Conservation (phyloP, 202 grass and related monocot genomes). For the Brachypodium distachyon region DNA sequence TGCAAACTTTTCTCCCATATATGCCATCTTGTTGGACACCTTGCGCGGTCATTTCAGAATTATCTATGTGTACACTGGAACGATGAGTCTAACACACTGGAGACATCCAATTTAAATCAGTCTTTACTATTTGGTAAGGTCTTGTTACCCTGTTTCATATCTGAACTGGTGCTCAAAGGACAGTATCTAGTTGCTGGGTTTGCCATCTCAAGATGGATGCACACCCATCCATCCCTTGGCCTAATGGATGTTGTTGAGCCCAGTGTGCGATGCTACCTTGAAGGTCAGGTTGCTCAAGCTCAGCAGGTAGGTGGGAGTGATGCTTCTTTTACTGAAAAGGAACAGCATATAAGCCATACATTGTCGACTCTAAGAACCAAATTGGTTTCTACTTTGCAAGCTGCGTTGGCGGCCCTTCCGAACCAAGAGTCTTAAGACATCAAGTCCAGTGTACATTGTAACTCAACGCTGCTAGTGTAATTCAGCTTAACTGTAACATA, state of each 20-base stretch:
- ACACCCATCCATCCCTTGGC: slow-evolving; percentile 58
- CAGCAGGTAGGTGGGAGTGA: slow-evolving; percentile 18
- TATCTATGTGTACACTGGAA: slow-evolving; percentile 27
- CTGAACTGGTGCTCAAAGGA: slow-evolving; percentile 51
- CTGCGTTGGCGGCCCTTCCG: slow-evolving; percentile 50
- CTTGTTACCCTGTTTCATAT: slow-evolving; percentile 74
- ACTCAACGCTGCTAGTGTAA: background rate
- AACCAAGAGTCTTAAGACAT: slow-evolving; percentile 8
- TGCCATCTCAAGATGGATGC: slow-evolving; percentile 82
- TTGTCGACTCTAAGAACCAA: slow-evolving; percentile 41
- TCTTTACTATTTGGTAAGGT: slow-evolving; percentile 42
- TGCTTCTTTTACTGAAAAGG: slow-evolving; percentile 1
- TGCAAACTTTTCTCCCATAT: slow-evolving; percentile 54
- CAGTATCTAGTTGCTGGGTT: slow-evolving; percentile 70
- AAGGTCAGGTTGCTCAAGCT: slow-evolving; percentile 49
- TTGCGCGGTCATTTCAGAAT: slow-evolving; percentile 48
- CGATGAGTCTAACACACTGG: background rate
- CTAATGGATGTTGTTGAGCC: slow-evolving; percentile 61
- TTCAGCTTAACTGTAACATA: slow-evolving; percentile 17
- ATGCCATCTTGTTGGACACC: slow-evolving; percentile 60
- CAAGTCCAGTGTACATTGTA: slow-evolving; percentile 14
- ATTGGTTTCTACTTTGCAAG: slow-evolving; percentile 46
- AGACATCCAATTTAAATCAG: background rate
- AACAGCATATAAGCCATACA: slow-evolving; percentile 20
- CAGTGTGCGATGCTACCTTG: slow-evolving; percentile 49